Evolutionary conservation across 1,284 basidiomycete species (phyloP).

Genomic region (Thecaphora frezii): DNA sequence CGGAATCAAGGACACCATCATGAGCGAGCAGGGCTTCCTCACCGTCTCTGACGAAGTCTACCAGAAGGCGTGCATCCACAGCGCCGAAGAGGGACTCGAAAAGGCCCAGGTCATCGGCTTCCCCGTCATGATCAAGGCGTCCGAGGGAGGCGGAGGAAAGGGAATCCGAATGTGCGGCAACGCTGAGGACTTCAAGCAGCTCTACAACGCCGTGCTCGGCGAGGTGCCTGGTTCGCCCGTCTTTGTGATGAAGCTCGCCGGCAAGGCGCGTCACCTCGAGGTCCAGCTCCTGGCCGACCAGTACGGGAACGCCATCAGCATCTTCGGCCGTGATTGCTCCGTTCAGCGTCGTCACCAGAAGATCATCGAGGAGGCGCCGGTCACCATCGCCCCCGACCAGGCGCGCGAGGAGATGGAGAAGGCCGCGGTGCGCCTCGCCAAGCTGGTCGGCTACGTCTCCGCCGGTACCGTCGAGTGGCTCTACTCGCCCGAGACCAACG

Average conservation of each 20-base stretch:
- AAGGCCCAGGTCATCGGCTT: conserved; percentile 87
- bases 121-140: conserved; percentile 99
- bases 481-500: conserved; percentile 89
- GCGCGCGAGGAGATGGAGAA: conserved; percentile 93
- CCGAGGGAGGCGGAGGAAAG: conserved; percentile 98
- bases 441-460: conserved; percentile 97
- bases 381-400: conserved; percentile 80
- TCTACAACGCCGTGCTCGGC: conserved; percentile 85
- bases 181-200: conserved; percentile 87
- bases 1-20: conserved; percentile 83
- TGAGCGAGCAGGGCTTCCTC: conserved; percentile 87
- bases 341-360: conserved; percentile 99
- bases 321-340: conserved; percentile 98
- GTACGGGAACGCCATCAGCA: conserved; percentile 97
- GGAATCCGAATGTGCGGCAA: conserved; percentile 64
- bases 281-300: conserved; percentile 98
- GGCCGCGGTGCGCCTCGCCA: conserved; percentile 93
- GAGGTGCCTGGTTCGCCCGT: conserved; percentile 97
- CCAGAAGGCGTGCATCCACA: conserved; percentile 82
- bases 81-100: conserved; percentile 82
- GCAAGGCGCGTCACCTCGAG: conserved; percentile 93
- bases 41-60: conserved; percentile 92
- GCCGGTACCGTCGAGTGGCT: conserved; percentile 99
- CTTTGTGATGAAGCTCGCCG: conserved; percentile 99
- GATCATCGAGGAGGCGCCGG: conserved; percentile 99